Evolutionary conservation across 176 grass and related monocot genomes (phyloP).

Genomic region (Zea luxurians): DNA sequence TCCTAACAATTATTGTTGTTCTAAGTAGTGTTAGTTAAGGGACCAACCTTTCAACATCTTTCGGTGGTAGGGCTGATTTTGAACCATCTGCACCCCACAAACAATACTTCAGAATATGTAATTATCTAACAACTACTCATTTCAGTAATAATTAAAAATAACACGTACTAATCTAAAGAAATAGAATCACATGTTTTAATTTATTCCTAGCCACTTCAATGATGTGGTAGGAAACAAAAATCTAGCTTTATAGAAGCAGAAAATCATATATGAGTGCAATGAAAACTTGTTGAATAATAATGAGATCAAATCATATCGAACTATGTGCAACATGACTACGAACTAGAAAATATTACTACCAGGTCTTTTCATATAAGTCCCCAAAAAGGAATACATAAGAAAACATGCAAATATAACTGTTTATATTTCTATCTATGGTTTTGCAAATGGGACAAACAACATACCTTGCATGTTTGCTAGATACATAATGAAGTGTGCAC

Average conservation of each 20-base stretch:
- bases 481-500: conserved; percentile 89
- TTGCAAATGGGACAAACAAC: conserved; percentile 17
- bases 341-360: background rate
- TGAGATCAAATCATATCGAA: conserved; percentile 5
- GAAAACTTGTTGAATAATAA: conserved; percentile 24
- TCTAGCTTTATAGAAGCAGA: background rate
- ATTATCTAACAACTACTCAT: conserved; percentile 6
- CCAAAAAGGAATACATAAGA: background rate
- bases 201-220: background rate
- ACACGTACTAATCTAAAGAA: conserved; percentile 4
- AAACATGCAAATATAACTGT: conserved; percentile 4
- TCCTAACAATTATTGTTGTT: background rate
- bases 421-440: conserved; percentile 14
- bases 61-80: conserved; percentile 69
- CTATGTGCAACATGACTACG: background rate
- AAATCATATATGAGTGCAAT: background rate
- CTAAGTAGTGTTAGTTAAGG: conserved; percentile 27
- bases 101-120: conserved; percentile 25
- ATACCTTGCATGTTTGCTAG: conserved; percentile 94
- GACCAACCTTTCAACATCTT: conserved; percentile 88
- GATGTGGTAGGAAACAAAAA: background rate
- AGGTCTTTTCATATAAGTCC: conserved; percentile 2
- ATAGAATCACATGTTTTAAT: background rate
- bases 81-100: conserved; percentile 65
- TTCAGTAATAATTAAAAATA: conserved; percentile 1